These are phyloP conservation scores for Scheffersomyces amazonensis DNA, from an alignment of 805 yeast species.

Conservation along the genomic window DNA sequence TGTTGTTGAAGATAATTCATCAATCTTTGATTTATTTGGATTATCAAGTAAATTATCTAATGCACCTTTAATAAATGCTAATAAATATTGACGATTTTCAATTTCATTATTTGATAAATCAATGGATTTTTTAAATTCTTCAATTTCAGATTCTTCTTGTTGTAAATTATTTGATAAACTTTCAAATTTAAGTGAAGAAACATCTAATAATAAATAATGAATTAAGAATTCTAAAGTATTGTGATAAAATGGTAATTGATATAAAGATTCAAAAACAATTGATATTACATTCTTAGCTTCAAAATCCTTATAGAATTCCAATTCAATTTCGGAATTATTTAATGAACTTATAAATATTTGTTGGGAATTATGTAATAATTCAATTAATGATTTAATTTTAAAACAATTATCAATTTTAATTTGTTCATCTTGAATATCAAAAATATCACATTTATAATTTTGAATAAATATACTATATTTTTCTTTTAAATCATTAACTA, in stretches of 20 bases:
- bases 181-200: constrained; percentile 28
- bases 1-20: constrained; percentile 11
- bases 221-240: constrained; percentile 37
- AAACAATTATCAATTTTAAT: constrained; percentile 19
- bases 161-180: constrained; percentile 8
- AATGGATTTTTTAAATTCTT: constrained; percentile 27
- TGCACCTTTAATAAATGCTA: constrained; percentile 42
- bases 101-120: constrained; percentile 12
- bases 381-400: constrained; percentile 15
- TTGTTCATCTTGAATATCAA: constrained; percentile 18
- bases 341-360: constrained; percentile 1
- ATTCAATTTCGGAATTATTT: constrained; percentile 3
- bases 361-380: constrained; percentile 3
- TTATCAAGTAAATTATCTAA: constrained; percentile 24
- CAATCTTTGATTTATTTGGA: constrained; percentile 16
- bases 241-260: constrained; percentile 28
- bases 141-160: constrained; percentile 12
- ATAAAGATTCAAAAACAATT: constrained; percentile 29
- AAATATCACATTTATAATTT: constrained; percentile 18
- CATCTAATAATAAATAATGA: constrained; percentile 43
- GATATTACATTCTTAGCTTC: constrained; percentile 3
- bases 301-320: constrained; percentile 9
- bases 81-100: constrained; percentile 21
- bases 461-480: constrained; percentile 28
- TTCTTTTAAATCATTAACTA: constrained; percentile 34